phyloP scores from a whole-genome alignment of 148 eudicot species.

The Talinum fruticosum region DNA sequence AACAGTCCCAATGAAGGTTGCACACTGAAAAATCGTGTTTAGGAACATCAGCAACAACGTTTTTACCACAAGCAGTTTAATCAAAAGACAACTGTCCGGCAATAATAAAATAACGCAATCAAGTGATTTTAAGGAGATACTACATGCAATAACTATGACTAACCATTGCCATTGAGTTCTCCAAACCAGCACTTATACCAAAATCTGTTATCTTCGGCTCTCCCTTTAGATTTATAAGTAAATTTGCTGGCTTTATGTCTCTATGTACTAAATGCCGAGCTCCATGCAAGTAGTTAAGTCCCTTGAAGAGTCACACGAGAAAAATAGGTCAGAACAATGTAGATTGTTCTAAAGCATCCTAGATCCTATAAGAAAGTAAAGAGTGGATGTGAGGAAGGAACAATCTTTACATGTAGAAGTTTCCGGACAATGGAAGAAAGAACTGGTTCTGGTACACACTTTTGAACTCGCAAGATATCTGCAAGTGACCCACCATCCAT shows the following conservation, averaged over 20 bases:
- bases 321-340: conserved; percentile 1
- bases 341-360: background rate
- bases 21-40: conserved; percentile 58
- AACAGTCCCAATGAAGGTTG: conserved; percentile 96
- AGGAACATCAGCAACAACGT: conserved; percentile 12
- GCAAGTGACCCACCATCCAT: conserved; percentile 98
- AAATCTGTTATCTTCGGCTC: conserved; percentile 98
- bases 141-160: conserved; percentile 14
- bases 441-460: conserved; percentile 71
- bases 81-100: too few relatives aligned
- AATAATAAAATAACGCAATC: background rate
- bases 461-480: conserved; percentile 55
- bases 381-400: background rate
- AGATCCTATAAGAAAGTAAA: background rate
- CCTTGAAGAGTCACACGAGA: conserved; percentile 42
- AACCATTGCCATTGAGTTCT: conserved; percentile 96
- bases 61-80: background rate
- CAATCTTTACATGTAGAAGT: conserved; percentile 54
- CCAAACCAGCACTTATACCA: conserved; percentile 98
- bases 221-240: conserved; percentile 90
- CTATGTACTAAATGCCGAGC: conserved; percentile 85
- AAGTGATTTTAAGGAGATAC: background rate
- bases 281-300: conserved; percentile 85
- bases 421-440: conserved; percentile 77
- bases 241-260: conserved; percentile 97